phyloP scores from a whole-genome alignment of 768 basidiomycete genomes.

The Pleurotus pulmonarius region DNA sequence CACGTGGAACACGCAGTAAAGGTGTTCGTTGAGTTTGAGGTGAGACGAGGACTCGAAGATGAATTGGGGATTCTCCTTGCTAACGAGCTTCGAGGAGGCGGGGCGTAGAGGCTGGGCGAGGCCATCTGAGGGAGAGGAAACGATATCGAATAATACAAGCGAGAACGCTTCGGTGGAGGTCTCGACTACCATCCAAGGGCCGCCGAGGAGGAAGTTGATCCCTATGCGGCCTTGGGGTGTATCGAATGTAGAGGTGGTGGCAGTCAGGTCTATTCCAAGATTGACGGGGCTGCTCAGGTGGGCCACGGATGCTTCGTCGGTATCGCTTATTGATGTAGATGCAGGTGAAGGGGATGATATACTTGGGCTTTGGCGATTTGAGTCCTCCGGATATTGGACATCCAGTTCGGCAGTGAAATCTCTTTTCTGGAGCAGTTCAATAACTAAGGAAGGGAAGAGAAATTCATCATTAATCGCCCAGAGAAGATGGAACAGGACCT shows the following conservation, averaged over 20 bases:
- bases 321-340: neutral
- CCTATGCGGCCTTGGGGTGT: neutral
- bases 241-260: neutral
- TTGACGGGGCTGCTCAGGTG: neutral
- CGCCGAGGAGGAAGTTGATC: neutral
- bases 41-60: slow-evolving; percentile 14
- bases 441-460: slow-evolving; percentile 12
- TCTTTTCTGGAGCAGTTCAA: slow-evolving; percentile 15
- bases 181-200: neutral
- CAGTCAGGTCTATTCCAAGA: neutral
- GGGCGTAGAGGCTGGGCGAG: neutral
- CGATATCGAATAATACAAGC: neutral
- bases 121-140: neutral
- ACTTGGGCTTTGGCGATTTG: neutral
- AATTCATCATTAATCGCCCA: neutral
- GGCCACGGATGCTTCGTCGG: neutral
- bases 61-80: slow-evolving; percentile 14
- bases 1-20: slow-evolving; percentile 19
- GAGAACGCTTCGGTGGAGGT: neutral
- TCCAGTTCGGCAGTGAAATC: neutral
- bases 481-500: slow-evolving; percentile 20
- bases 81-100: slow-evolving; percentile 9
- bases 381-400: neutral
- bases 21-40: slow-evolving; percentile 13
- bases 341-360: neutral